Conservation (phyloP, 169 alveolate species). For the Perkinsus chesapeaki region DNA sequence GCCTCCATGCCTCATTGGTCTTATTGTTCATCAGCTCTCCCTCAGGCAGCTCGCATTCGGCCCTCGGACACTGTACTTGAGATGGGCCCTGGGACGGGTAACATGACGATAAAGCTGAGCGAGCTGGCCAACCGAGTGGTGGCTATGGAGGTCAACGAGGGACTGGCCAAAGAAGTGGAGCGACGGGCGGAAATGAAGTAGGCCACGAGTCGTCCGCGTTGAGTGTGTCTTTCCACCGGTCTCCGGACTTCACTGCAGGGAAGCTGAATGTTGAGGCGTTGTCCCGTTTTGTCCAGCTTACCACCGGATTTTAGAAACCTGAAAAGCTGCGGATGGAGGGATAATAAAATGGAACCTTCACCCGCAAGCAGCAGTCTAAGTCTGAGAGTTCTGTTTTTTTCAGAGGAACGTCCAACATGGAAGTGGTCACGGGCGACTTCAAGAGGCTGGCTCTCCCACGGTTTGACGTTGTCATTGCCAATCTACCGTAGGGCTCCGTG, state of each 20-base stretch:
- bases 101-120: constrained; percentile 82
- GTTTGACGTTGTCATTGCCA: constrained; percentile 94
- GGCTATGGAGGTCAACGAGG: constrained; percentile 91
- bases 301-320: too few relatives aligned
- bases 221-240: neutral
- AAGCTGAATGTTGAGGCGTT: too few relatives aligned
- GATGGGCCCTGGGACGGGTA: constrained; percentile 95
- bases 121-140: constrained; percentile 89
- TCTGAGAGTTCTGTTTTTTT: too few relatives aligned
- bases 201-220: neutral
- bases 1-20: too few relatives aligned
- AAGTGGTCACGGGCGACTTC: constrained; percentile 80
- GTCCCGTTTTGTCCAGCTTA: too few relatives aligned
- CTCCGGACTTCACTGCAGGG: too few relatives aligned
- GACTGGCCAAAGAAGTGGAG: constrained; percentile 95
- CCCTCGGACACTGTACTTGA: constrained; percentile 93
- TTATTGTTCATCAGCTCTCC: too few relatives aligned
- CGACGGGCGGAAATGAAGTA: constrained; percentile 51
- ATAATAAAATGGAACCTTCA: too few relatives aligned
- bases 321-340: too few relatives aligned
- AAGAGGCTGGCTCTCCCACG: constrained; percentile 79
- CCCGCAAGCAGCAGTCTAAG: too few relatives aligned
- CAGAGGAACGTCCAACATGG: constrained; percentile 61
- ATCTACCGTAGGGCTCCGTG: constrained; percentile 74
- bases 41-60: constrained; percentile 85